Evolutionary conservation across 2,329 filamentous ascomycete species (phyloP), one percentile per base, ranked within the genome.

Genomic region (Cordyceps tenuipes): DNA sequence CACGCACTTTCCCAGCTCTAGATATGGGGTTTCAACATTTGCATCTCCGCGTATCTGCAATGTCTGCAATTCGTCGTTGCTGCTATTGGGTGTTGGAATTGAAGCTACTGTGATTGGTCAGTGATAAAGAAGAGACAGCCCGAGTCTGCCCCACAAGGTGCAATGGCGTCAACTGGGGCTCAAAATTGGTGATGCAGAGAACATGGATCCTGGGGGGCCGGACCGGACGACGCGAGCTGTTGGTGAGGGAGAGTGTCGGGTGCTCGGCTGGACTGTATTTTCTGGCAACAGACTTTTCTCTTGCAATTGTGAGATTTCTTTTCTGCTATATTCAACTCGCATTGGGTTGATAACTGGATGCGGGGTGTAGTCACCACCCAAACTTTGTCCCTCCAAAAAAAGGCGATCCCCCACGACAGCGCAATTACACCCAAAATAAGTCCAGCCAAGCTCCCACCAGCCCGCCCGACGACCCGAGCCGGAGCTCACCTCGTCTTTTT

Each of bases 141-240:
- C 54, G 5, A 29, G 2, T 2, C 6, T n/a, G 13, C 54, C 43
- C 60, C 62, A 62, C 64, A 63, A 61, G 64, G 63, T 61, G 64
- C 62, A 63, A 73, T 73, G 70, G 71, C 71, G 71, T 72, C 71
- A 73, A 64, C 65, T 68, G 60, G 57, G 61, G 63, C 66, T 65
- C 41, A 51, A 39, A 58, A 58, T 58, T 59, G 57, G 57, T 59
- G 57, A 59, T 59, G 49, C 29, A 13, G 26, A n/a, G 8, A 12
- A n/a, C n/a, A 36, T 29, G 51, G 29, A 29, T 29, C 29, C 29
- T 29, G 29, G 29, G 29, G 29, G 29, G 51, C 51, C 36, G 5
- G 21, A 19, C 51, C 66, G 64, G 67, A 66, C 63, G 52, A 61
- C 10, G 64, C 62, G 44, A 57, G 41, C 39, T 56, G 26, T 21